Evolutionary conservation across 371 early-diverging fungal species (phyloP).

Genomic region (Apophysomyces elegans): DNA sequence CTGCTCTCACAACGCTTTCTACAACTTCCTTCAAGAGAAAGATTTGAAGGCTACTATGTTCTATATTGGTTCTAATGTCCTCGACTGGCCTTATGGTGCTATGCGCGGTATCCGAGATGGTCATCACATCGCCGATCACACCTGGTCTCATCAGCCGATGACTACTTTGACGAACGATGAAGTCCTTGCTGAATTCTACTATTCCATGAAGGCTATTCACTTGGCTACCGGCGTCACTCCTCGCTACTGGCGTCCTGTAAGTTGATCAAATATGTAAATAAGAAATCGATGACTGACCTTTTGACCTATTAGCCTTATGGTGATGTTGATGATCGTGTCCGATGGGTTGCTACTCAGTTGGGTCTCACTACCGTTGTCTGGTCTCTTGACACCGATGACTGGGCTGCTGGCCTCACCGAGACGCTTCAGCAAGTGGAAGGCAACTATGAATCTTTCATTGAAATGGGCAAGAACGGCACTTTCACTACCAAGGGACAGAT

Average conservation of each 20-base stretch:
- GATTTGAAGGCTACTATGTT: conserved; percentile 71
- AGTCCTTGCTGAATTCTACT: conserved; percentile 75
- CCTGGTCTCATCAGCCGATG: conserved; percentile 72
- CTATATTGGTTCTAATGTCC: conserved; percentile 70
- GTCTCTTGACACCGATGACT: conserved; percentile 60
- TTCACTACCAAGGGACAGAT: conserved; percentile 46
- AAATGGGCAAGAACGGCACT: conserved; percentile 54
- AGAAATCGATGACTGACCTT: conserved; percentile 4
- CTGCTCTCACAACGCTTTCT: conserved; percentile 56
- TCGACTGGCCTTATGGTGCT: conserved; percentile 59
- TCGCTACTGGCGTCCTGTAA: conserved; percentile 53
- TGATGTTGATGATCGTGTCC: conserved; percentile 72
- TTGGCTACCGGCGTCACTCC: conserved; percentile 56
- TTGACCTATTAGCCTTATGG: conserved; percentile 43
- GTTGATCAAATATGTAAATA: conserved; percentile 12
- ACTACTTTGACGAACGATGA: conserved; percentile 70
- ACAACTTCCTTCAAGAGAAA: conserved; percentile 48
- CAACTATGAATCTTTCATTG: conserved; percentile 45
- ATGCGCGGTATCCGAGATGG: conserved; percentile 59
- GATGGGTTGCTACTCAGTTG: conserved; percentile 60
- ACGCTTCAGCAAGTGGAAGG: conserved; percentile 39
- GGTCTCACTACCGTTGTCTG: conserved; percentile 56
- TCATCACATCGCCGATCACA: conserved; percentile 75
- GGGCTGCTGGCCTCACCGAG: conserved; percentile 54
- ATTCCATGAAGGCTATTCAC: conserved; percentile 70